Conservation (phyloP, 352 stramenopile genomes). For the Globisporangium uncinulatum region DNA sequence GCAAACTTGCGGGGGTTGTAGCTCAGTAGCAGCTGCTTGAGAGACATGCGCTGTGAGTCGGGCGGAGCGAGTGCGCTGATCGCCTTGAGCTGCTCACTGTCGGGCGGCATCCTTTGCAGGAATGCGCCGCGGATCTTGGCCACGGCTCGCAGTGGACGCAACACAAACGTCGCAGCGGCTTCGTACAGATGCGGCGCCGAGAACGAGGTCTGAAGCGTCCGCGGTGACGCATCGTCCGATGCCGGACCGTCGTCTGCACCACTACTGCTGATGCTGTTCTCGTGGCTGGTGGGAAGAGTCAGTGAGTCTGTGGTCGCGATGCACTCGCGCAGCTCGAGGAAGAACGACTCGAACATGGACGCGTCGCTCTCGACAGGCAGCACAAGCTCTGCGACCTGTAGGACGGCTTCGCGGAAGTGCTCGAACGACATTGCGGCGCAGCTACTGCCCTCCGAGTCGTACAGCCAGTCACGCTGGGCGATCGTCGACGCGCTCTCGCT, state of each 20-base stretch:
- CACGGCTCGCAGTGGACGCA: constrained; percentile 37
- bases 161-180: constrained; percentile 6
- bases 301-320: constrained; percentile 18
- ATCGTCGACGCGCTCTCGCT: constrained; percentile 27
- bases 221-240: not conserved
- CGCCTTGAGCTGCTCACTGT: constrained; percentile 33
- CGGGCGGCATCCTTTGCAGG: constrained; percentile 45
- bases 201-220: constrained; percentile 3
- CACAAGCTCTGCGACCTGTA: constrained; percentile 57
- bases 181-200: constrained; percentile 9
- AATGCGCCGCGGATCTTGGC: constrained; percentile 50
- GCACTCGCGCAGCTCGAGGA: constrained; percentile 46
- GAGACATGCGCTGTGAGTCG: constrained; percentile 52
- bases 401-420: constrained; percentile 51
- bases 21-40: constrained; percentile 66
- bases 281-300: not conserved
- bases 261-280: not conserved
- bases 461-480: constrained; percentile 60
- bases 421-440: constrained; percentile 26
- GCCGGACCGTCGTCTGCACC: not conserved
- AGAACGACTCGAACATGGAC: constrained; percentile 40
- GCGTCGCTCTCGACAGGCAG: constrained; percentile 51
- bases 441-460: constrained; percentile 36
- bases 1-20: constrained; percentile 73
- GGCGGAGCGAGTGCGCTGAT: constrained; percentile 41